phyloP scores from a whole-genome alignment of 495 filamentous ascomycete species.

The Talaromyces borbonicus region DNA sequence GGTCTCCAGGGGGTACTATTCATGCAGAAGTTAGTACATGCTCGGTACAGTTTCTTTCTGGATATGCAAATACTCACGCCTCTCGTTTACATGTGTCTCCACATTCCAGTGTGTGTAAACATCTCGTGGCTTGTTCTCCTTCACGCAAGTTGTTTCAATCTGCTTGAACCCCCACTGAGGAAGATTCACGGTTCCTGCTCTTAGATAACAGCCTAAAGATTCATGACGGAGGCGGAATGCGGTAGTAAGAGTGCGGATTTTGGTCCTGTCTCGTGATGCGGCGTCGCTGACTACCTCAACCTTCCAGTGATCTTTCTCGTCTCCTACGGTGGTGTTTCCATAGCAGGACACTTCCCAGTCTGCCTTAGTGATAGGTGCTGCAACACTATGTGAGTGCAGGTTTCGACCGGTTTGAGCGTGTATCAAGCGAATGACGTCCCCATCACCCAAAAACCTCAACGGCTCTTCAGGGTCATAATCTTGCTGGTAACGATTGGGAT shows the following conservation, averaged over 20 bases:
- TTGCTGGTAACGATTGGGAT: conserved; percentile 62
- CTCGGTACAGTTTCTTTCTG: background rate
- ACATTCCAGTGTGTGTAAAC: conserved; percentile 99
- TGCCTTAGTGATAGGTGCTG: conserved; percentile 80
- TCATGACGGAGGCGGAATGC: conserved; percentile 83
- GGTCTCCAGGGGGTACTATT: conserved; percentile 85
- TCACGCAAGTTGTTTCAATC: conserved; percentile 91
- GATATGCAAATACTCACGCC: conserved; percentile 50
- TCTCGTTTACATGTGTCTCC: conserved; percentile 89
- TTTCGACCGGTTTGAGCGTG: conserved; percentile 95
- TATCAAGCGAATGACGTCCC: conserved; percentile 74
- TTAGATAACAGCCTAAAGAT: conserved; percentile 80
- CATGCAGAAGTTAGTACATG: background rate
- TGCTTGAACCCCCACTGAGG: conserved; percentile 99
- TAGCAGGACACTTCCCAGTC: conserved; percentile 92
- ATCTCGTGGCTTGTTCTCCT: conserved; percentile 86
- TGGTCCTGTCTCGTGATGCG: conserved; percentile 73
- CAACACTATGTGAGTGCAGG: conserved; percentile 82
- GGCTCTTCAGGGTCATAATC: conserved; percentile 62
- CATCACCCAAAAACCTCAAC: conserved; percentile 67
- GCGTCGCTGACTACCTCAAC: conserved; percentile 87
- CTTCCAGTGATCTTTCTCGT: conserved; percentile 97
- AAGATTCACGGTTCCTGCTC: conserved; percentile 91
- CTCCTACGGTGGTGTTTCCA: conserved; percentile 91
- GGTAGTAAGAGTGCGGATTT: conserved; percentile 84